Conservation (phyloP, 108 stramenopile species). For the Nitzschia sp. region DNA sequence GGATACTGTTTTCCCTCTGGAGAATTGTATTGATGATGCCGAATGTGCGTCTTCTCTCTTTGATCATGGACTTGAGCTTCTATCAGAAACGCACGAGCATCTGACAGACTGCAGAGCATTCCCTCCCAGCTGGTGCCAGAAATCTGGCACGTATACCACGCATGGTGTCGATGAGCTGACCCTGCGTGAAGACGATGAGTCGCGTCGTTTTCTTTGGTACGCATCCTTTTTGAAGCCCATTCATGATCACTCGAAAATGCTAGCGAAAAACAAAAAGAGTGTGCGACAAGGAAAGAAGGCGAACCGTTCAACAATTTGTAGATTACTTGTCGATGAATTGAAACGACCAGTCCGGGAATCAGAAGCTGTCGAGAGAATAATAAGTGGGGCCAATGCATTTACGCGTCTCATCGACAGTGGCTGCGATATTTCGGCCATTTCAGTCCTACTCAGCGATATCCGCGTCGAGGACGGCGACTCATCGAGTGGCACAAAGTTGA, state of each 20-base stretch:
- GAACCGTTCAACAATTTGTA: constrained; percentile 49
- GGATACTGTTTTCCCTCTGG: constrained; percentile 68
- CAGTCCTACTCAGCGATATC: constrained; percentile 71
- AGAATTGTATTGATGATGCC: constrained; percentile 14
- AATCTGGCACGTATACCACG: constrained; percentile 20
- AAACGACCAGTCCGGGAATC: constrained; percentile 79
- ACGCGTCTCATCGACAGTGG: constrained; percentile 61
- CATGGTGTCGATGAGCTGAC: constrained; percentile 46
- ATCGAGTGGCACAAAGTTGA: constrained; percentile 5
- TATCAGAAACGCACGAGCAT: constrained; percentile 66
- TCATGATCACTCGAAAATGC: constrained; percentile 30
- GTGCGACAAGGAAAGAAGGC: constrained; percentile 45
- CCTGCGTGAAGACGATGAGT: constrained; percentile 69
- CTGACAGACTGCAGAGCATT: constrained; percentile 61
- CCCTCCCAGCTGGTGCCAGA: constrained; percentile 75
- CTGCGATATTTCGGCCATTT: constrained; percentile 61
- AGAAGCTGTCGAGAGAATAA: constrained; percentile 72
- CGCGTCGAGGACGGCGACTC: constrained; percentile 34
- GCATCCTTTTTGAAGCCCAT: constrained; percentile 80
- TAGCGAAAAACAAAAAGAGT: constrained; percentile 9
- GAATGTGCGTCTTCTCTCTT: constrained; percentile 22
- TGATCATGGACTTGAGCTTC: constrained; percentile 50
- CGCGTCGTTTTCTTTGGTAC: constrained; percentile 84
- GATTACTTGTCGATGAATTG: constrained; percentile 70
- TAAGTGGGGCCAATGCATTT: constrained; percentile 74